Percentiles rank a stretch among this genome's conserved stretches.
Conservation (phyloP, 2,329 filamentous ascomycete genomes). For the Tolypocladium guangdongense region DNA sequence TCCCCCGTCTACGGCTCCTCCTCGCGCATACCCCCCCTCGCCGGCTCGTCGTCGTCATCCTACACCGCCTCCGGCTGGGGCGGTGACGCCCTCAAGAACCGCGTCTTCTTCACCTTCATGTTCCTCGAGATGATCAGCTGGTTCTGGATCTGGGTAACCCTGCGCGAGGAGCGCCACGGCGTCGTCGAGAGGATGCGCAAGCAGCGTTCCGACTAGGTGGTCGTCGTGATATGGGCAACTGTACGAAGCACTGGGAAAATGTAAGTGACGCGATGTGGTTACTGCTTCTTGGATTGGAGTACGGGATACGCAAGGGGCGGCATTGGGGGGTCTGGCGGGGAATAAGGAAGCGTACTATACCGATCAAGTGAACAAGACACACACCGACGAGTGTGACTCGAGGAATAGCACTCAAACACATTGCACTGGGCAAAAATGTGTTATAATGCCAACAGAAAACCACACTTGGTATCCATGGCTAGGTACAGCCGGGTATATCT, state of each 20-base stretch:
- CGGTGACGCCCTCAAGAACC: slow-evolving; percentile 66
- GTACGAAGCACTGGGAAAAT: neutral
- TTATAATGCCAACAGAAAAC: neutral
- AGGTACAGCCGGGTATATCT: slow-evolving; percentile 3
- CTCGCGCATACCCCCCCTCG: slow-evolving; percentile 9
- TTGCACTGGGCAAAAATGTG: neutral
- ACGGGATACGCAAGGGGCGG: neutral
- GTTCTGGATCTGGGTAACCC: slow-evolving; percentile 73
- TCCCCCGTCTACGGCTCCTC: slow-evolving; percentile 34
- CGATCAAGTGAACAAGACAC: neutral
- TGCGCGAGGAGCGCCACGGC: slow-evolving; percentile 51
- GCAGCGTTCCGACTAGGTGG: neutral
- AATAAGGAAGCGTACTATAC: neutral
- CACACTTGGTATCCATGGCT: slow-evolving; percentile 1
- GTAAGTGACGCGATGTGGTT: neutral
- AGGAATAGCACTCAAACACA: neutral
- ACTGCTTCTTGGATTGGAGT: neutral
- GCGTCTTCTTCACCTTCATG: slow-evolving; percentile 72
- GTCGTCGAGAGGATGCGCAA: slow-evolving; percentile 26
- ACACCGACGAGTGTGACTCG: neutral
- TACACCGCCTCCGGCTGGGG: slow-evolving; percentile 32
- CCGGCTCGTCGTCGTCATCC: slow-evolving; percentile 24
- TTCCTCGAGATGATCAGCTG: slow-evolving; percentile 76
- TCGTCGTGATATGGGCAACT: neutral
- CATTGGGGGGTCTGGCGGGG: neutral